These are phyloP conservation scores for Hygrophoropsis aurantiaca DNA, from an alignment of 768 basidiomycete species.

Conservation along the genomic window DNA sequence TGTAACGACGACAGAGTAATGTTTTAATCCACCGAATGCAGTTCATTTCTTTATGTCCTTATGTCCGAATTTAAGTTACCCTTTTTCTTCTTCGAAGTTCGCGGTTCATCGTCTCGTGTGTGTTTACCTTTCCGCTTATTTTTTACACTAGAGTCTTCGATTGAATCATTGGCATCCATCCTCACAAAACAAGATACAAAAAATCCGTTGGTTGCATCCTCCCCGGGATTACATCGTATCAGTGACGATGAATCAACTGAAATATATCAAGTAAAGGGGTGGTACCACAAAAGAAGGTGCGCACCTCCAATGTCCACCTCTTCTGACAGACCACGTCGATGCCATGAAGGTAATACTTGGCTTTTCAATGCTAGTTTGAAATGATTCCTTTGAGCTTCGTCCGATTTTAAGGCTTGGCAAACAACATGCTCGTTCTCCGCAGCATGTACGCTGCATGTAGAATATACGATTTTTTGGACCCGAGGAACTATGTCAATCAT, in stretches of 20 bases:
- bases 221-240: constrained; percentile 73
- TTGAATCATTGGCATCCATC: background rate
- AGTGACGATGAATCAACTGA: constrained; percentile 59
- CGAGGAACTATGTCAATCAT: constrained; percentile 57
- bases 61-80: too few species aligned
- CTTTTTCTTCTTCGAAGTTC: constrained; percentile 21
- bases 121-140: constrained; percentile 18
- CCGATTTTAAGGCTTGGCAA: constrained; percentile 63
- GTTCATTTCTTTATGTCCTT: constrained; percentile 16
- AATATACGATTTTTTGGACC: constrained; percentile 86
- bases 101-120: constrained; percentile 8
- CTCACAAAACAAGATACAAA: constrained; percentile 91
- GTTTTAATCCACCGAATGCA: constrained; percentile 24
- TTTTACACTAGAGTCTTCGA: constrained; percentile 5
- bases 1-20: constrained; percentile 18
- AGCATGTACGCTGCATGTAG: constrained; percentile 94
- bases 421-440: constrained; percentile 95
- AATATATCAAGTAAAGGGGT: background rate
- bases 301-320: constrained; percentile 60
- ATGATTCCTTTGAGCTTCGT: constrained; percentile 57
- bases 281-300: too few species aligned
- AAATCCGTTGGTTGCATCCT: constrained; percentile 93
- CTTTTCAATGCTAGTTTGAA: constrained; percentile 70
- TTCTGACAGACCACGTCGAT: constrained; percentile 69
- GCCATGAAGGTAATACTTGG: constrained; percentile 81